phyloP scores from a whole-genome alignment of 2,329 filamentous ascomycete genomes.

The Aspergillus fumigatus region DNA sequence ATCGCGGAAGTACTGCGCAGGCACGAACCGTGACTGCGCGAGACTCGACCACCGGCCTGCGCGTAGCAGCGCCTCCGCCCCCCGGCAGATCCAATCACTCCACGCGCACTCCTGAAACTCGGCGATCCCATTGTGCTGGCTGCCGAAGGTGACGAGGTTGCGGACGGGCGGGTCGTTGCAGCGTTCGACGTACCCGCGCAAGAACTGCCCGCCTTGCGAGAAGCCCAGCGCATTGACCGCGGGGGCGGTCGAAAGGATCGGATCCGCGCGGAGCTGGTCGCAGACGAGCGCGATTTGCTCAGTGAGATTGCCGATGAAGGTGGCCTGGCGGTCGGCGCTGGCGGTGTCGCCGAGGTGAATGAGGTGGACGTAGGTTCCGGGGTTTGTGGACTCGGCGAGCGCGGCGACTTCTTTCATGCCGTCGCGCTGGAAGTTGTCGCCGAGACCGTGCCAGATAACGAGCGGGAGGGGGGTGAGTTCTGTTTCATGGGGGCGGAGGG shows the following conservation, averaged over 20 bases:
- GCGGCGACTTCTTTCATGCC: slow-evolving; percentile 67
- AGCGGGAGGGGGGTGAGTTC: slow-evolving; percentile 64
- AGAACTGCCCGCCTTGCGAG: slow-evolving; percentile 91
- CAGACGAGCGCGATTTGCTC: slow-evolving; percentile 74
- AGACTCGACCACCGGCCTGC: slow-evolving; percentile 74
- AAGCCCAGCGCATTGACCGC: slow-evolving; percentile 90
- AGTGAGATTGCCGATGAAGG: slow-evolving; percentile 87
- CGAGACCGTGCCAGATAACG: slow-evolving; percentile 89
- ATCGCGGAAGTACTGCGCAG: slow-evolving; percentile 91
- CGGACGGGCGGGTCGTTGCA: slow-evolving; percentile 73
- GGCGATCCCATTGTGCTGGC: slow-evolving; percentile 86
- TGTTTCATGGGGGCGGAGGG: slow-evolving; percentile 18
- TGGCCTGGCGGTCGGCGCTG: slow-evolving; percentile 68
- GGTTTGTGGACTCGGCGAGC: slow-evolving; percentile 69
- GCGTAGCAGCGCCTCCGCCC: slow-evolving; percentile 71
- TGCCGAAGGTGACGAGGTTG: slow-evolving; percentile 81
- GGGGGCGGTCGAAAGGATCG: slow-evolving; percentile 74
- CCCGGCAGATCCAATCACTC: slow-evolving; percentile 75
- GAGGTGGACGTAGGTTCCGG: slow-evolving; percentile 78
- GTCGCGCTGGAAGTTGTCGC: slow-evolving; percentile 63
- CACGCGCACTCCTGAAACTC: slow-evolving; percentile 70
- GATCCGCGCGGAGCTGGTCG: slow-evolving; percentile 67
- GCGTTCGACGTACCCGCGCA: slow-evolving; percentile 83
- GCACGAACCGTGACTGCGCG: slow-evolving; percentile 76
- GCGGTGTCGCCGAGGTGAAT: slow-evolving; percentile 66